These are phyloP conservation scores for Trametes meyenii DNA, from an alignment of 768 basidiomycete genomes.

Conservation along the genomic window DNA sequence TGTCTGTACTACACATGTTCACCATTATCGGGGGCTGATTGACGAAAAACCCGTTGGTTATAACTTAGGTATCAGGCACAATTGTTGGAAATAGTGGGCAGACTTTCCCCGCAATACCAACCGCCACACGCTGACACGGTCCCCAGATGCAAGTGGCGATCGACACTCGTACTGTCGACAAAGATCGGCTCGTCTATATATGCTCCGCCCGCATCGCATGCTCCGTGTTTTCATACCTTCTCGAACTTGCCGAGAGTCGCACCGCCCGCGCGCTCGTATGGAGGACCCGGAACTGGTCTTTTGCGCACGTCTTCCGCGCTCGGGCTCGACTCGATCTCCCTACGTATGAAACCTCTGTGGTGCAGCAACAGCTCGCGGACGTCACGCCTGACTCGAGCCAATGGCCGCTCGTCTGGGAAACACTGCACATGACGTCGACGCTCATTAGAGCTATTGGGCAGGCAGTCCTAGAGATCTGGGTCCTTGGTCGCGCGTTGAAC, in stretches of 20 bases:
- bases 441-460: constrained; percentile 51
- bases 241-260: constrained; percentile 40
- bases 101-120: no score
- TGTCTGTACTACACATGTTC: no score
- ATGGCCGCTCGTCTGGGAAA: constrained; percentile 56
- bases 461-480: constrained; percentile 49
- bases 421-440: constrained; percentile 47
- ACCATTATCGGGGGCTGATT: no score
- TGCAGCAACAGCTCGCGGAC: constrained; percentile 65
- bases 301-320: constrained; percentile 63
- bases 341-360: constrained; percentile 66
- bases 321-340: constrained; percentile 75
- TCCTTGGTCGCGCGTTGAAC: no score
- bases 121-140: no score
- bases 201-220: constrained; percentile 58
- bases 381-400: constrained; percentile 41
- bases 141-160: constrained; percentile 66
- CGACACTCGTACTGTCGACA: constrained; percentile 63
- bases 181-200: constrained; percentile 52
- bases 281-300: constrained; percentile 63
- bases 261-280: constrained; percentile 48
- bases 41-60: no score
- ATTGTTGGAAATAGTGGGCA: no score
- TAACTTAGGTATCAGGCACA: no score
- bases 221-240: constrained; percentile 46